A percentile compares a stretch with the other conserved stretches of the same genome.
Conservation (phyloP, 1,139 yeast genomes). For the Protomyces inouyei region DNA sequence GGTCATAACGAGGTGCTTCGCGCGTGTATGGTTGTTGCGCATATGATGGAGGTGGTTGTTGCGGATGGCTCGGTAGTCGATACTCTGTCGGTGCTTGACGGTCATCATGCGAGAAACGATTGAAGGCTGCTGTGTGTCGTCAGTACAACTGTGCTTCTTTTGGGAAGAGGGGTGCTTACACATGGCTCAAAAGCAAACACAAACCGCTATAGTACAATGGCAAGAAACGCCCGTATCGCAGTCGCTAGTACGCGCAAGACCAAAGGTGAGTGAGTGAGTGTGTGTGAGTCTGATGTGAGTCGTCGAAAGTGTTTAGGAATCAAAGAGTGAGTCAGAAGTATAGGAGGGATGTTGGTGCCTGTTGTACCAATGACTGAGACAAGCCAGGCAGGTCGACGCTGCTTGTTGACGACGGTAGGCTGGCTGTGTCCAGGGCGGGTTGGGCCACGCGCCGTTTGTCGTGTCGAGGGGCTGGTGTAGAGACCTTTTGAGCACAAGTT, state of each 20-base stretch:
- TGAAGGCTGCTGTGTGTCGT: not conserved
- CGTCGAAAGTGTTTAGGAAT: not conserved
- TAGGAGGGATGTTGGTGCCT: not conserved
- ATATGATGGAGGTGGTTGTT: not conserved
- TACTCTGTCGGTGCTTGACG: not conserved
- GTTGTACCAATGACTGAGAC: not conserved
- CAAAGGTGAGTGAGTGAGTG: no score
- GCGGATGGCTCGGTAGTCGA: not conserved
- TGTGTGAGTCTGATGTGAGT: not conserved
- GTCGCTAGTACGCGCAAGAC: no score
- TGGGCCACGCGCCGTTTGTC: no score
- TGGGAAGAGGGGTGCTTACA: not conserved
- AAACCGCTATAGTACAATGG: not conserved
- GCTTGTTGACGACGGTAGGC: no score
- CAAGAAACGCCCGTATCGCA: no score
- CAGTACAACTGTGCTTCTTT: not conserved
- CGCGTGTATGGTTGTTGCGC: slow-evolving; percentile 6
- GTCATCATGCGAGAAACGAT: not conserved
- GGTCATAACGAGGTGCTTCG: slow-evolving; percentile 21
- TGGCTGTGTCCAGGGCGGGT: no score
- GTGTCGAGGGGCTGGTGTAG: no score
- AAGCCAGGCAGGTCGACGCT: not conserved
- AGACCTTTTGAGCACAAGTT: no score
- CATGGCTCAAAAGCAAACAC: not conserved
- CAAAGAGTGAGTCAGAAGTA: not conserved